These are phyloP conservation scores for Cercophora newfieldiana DNA, from an alignment of 495 filamentous ascomycete species.

Conservation along the genomic window DNA sequence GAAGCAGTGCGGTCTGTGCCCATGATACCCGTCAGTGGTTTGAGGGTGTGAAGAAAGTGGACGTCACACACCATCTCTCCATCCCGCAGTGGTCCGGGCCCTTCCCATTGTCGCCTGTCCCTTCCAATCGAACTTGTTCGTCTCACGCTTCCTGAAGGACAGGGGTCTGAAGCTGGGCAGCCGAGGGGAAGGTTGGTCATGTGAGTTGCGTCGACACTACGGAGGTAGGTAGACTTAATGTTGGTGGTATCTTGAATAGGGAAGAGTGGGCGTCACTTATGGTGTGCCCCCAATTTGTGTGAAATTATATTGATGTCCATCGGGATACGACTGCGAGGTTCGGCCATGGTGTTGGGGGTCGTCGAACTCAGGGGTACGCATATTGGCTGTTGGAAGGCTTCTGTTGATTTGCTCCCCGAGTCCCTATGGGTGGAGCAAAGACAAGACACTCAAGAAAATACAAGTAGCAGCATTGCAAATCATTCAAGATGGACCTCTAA, in stretches of 20 bases:
- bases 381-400: not conserved
- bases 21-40: not conserved
- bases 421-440: too few relatives aligned
- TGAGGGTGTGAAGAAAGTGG: too few relatives aligned
- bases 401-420: not conserved
- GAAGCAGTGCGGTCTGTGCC: not conserved
- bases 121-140: not conserved
- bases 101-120: not conserved
- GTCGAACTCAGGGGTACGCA: not conserved
- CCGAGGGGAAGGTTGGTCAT: not conserved
- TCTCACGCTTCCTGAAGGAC: not conserved
- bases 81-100: too few relatives aligned
- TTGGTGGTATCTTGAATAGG: too few relatives aligned
- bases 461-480: too few relatives aligned
- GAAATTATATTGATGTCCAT: not conserved
- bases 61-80: too few relatives aligned
- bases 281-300: not conserved
- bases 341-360: not conserved
- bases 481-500: too few relatives aligned
- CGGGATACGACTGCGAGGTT: not conserved
- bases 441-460: too few relatives aligned
- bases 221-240: too few relatives aligned
- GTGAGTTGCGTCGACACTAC: not conserved
- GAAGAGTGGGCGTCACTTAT: not conserved
- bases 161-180: not conserved